Evolutionary conservation across 1,139 yeast species (phyloP).

Genomic region (Suhomyces guaymorum): DNA sequence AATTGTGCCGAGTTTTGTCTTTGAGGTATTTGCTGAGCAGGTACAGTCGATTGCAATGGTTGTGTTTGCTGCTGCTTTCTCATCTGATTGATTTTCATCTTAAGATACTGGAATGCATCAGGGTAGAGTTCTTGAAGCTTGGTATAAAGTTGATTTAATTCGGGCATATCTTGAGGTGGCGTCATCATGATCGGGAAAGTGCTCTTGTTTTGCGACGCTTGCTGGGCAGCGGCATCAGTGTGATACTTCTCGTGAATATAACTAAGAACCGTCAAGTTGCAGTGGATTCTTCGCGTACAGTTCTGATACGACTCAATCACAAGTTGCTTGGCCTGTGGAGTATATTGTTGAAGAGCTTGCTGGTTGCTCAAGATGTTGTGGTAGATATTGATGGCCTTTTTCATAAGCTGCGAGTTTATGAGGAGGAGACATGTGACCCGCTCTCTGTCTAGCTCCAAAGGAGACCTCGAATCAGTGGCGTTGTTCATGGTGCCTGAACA

Average conservation of each 20-base stretch:
- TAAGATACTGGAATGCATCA: slow-evolving; percentile 53
- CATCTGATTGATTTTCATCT: slow-evolving; percentile 46
- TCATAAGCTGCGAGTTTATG: slow-evolving; percentile 54
- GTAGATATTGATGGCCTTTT: slow-evolving; percentile 46
- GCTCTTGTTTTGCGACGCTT: slow-evolving; percentile 33
- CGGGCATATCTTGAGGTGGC: slow-evolving; percentile 60
- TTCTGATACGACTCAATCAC: slow-evolving; percentile 51
- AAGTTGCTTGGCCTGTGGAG: slow-evolving; percentile 38
- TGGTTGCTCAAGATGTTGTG: slow-evolving; percentile 38
- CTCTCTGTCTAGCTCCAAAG: slow-evolving; percentile 36
- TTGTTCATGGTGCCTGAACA: slow-evolving; percentile 6
- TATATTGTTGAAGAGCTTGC: slow-evolving; percentile 37
- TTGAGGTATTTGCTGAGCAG: slow-evolving; percentile 7
- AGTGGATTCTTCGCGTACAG: slow-evolving; percentile 53
- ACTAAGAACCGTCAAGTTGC: slow-evolving; percentile 54
- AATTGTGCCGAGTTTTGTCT: slow-evolving; percentile 3
- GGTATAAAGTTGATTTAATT: slow-evolving; percentile 47
- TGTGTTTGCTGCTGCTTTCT: slow-evolving; percentile 29
- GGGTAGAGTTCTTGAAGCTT: slow-evolving; percentile 55
- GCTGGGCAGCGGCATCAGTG: slow-evolving; percentile 28
- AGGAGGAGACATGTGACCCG: slow-evolving; percentile 53
- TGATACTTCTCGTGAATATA: slow-evolving; percentile 55
- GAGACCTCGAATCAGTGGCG: slow-evolving; percentile 9
- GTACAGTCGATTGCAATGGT: slow-evolving; percentile 12
- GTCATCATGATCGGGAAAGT: slow-evolving; percentile 54